phyloP scores from a whole-genome alignment of 441 rosid genomes.

The Codiaeum variegatum region DNA sequence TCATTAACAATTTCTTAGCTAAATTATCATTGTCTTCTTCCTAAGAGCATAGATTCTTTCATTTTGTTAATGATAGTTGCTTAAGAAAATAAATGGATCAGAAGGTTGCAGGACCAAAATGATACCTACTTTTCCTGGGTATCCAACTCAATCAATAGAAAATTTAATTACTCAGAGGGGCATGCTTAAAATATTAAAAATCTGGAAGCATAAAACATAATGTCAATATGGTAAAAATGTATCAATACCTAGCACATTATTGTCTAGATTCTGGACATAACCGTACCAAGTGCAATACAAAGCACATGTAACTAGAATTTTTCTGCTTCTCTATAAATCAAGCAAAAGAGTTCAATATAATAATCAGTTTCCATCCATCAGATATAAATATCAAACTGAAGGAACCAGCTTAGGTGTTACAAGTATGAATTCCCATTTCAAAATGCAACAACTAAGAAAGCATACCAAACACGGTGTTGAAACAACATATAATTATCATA shows the following conservation, averaged over 20 bases:
- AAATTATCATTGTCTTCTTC: not conserved
- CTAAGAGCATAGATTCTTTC: not conserved
- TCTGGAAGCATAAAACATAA: not conserved
- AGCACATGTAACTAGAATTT: not conserved
- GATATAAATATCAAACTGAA: not conserved
- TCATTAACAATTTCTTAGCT: not conserved
- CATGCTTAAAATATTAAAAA: not conserved
- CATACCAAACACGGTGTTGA: not conserved
- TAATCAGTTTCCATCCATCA: not conserved
- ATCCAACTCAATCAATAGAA: not conserved
- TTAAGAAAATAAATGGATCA: not conserved
- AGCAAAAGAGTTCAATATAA: not conserved
- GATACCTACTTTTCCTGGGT: not conserved
- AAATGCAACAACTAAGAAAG: not conserved
- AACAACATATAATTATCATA: not conserved
- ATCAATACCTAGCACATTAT: not conserved
- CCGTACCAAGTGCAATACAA: not conserved
- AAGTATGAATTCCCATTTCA: not conserved
- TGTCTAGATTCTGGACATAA: not conserved
- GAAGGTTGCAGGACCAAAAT: not conserved
- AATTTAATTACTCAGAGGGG: not conserved
- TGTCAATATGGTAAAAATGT: not conserved
- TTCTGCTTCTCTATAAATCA: not conserved
- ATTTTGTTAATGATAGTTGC: not conserved
- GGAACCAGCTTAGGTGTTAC: not conserved